Base-by-base conservation (phyloP, 1,139 yeast genomes). In the Saccharomycopsis phalli region DNA sequence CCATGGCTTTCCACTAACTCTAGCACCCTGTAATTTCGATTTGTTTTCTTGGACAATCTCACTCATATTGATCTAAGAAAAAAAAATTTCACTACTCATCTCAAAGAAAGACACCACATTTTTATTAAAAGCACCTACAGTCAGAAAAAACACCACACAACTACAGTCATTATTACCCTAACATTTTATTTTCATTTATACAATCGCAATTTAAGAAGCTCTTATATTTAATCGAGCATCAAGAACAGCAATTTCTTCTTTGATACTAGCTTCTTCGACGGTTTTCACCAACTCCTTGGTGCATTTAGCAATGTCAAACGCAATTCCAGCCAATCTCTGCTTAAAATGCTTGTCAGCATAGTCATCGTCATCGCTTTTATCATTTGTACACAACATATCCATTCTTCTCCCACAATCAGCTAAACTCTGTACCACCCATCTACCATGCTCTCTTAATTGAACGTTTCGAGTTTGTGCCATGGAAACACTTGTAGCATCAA, bases 231-330 rank as follows among this genome's bases (percentile, higher is more conserved):
- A 49, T 44, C 58, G 58, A 7, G 65, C 57, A 48, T 63, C 62
- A 48, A 65, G 52, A 44, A 56, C 63, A 22, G 57, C 66, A 41
- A 82, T 80, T 52, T 83, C 94, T 51, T 80, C 88, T 53, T 81
- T 81, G 53, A 87, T 65, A 55, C 91, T 81, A 21, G 94, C 95
- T 56, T 87, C 96, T 58, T 88, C 97, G 4, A 88, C 95, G 2
- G 95, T 82, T 64, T 87, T 88, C 27, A 88, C 97, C 57, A 88
- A 71, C 59, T 88, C 97, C 58, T 88, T 88, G 10, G 96, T 88
- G 58, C 94, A 82, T 60, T 91, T 86, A 36, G 96, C 96, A 64
- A 88, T 84, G 57, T 91, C 97, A 62, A 87, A 91, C 18, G 95
- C 87, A 49, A 87, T 81, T 2, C 96, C 97, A 0, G 97, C 97